phyloP scores from a whole-genome alignment of 306 rosid genomes.

The Aeschynomene evenia region DNA sequence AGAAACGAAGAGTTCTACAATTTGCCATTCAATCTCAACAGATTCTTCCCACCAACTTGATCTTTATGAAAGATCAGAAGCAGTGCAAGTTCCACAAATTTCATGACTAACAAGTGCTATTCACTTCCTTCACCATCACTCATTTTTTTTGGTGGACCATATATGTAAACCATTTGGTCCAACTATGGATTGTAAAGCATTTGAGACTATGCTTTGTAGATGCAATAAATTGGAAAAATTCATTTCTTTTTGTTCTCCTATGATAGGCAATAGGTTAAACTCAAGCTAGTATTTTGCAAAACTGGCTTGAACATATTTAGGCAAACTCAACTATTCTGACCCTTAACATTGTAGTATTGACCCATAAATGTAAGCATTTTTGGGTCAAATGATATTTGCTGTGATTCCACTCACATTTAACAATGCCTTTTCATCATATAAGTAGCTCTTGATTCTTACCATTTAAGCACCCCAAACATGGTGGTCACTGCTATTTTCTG shows the following conservation, averaged over 20 bases:
- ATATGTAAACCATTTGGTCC: conserved; percentile 28
- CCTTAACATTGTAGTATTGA: not conserved
- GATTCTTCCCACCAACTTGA: conserved; percentile 89
- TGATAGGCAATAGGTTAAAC: not conserved
- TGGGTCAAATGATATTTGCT: not conserved
- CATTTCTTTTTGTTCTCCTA: not conserved
- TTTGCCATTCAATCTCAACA: conserved; percentile 90
- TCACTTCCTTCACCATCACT: conserved; percentile 26
- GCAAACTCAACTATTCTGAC: not conserved
- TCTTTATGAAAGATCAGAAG: conserved; percentile 1
- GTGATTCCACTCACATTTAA: not conserved
- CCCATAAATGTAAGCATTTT: not conserved
- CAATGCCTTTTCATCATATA: not conserved
- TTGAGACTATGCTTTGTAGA: conserved; percentile 4
- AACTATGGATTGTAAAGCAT: conserved; percentile 25
- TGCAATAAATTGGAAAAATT: conserved; percentile 11
- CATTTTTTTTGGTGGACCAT: conserved; percentile 33
- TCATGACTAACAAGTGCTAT: conserved; percentile 27
- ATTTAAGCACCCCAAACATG: not conserved
- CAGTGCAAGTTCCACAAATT: not conserved
- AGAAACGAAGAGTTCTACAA: conserved; percentile 95
- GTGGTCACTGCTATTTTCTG: no score
- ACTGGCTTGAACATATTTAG: not conserved
- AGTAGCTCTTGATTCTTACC: not conserved
- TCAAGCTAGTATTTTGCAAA: not conserved